Evolutionary conservation across 1,284 basidiomycete genomes (phyloP).

Genomic region (Ustilago hordei): DNA sequence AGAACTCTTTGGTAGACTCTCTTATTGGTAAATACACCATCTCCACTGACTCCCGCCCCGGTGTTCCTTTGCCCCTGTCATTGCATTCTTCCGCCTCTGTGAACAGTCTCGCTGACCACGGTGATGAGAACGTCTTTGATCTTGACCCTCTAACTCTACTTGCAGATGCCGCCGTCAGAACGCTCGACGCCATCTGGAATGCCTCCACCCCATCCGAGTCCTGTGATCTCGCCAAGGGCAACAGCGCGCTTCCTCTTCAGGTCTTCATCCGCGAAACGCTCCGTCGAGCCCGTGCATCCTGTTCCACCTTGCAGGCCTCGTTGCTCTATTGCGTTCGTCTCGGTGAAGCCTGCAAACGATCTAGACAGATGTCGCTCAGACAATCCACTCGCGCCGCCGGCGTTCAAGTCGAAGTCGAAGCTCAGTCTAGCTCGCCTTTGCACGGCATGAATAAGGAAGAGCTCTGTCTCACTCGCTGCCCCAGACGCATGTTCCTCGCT

Average conservation of each 20-base stretch:
- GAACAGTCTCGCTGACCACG: conserved; percentile 16
- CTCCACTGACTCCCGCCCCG: not conserved
- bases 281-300: conserved; percentile 64
- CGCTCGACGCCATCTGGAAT: conserved; percentile 55
- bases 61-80: not conserved
- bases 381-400: conserved; percentile 28
- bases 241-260: conserved; percentile 60
- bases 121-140: conserved; percentile 10
- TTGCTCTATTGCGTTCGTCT: conserved; percentile 64
- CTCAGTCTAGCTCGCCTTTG: conserved; percentile 33
- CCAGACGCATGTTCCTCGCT: conserved; percentile 86
- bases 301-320: conserved; percentile 66
- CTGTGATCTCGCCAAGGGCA: conserved; percentile 44
- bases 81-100: not conserved
- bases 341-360: conserved; percentile 35
- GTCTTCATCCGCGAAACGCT: conserved; percentile 67
- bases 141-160: not conserved
- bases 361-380: conserved; percentile 24
- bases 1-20: conserved; percentile 53
- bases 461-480: conserved; percentile 73
- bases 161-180: conserved; percentile 47
- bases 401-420: conserved; percentile 20
- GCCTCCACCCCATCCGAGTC: conserved; percentile 29
- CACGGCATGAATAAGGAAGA: conserved; percentile 45
- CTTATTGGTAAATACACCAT: conserved; percentile 59